These are phyloP conservation scores for Tolypocladium tundrense DNA, from an alignment of 2,329 filamentous ascomycete species.

Conservation along the genomic window DNA sequence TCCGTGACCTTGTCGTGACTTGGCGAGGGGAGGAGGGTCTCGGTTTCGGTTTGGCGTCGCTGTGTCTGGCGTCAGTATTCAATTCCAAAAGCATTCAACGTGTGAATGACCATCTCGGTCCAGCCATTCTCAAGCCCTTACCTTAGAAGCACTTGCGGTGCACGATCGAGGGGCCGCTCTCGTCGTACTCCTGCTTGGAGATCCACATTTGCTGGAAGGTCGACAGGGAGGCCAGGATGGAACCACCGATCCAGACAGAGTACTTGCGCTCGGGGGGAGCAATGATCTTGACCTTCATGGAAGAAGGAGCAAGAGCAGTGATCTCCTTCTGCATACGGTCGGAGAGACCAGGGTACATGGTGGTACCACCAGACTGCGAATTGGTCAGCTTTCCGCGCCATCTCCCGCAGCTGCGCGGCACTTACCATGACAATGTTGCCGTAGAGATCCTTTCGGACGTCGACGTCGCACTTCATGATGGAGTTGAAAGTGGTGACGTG, in stretches of 20 bases:
- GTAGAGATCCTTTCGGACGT: slow-evolving; percentile 99
- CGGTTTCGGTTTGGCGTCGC: slow-evolving; percentile 19
- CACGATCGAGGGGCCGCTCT: slow-evolving; percentile 97
- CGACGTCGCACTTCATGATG: slow-evolving; percentile 99
- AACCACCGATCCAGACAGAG: slow-evolving; percentile 99
- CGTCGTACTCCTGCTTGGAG: slow-evolving; percentile 99
- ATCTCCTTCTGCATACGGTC: slow-evolving; percentile 99
- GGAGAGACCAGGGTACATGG: slow-evolving; percentile 99
- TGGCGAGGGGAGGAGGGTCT: slow-evolving; percentile 22
- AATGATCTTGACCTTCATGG: slow-evolving; percentile 99
- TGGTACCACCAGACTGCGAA: slow-evolving; percentile 93
- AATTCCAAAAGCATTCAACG: not conserved
- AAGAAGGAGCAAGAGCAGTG: slow-evolving; percentile 95
- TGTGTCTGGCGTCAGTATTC: slow-evolving; percentile 14
- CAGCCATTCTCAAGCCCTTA: slow-evolving; percentile 20
- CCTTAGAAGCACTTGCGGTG: slow-evolving; percentile 99
- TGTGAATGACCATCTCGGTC: not conserved
- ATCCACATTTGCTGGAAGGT: slow-evolving; percentile 99
- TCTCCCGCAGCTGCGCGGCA: not conserved
- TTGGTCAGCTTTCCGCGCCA: not conserved
- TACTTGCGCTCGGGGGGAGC: slow-evolving; percentile 99
- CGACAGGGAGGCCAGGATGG: slow-evolving; percentile 96
- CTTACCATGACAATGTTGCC: slow-evolving; percentile 99
- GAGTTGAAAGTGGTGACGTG: slow-evolving; percentile 99
- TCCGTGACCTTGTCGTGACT: slow-evolving; percentile 32